Percentiles rank a stretch among this genome's conserved stretches.
Evolutionary conservation across 345 rosid species (phyloP).

Genomic region (Adansonia digitata): DNA sequence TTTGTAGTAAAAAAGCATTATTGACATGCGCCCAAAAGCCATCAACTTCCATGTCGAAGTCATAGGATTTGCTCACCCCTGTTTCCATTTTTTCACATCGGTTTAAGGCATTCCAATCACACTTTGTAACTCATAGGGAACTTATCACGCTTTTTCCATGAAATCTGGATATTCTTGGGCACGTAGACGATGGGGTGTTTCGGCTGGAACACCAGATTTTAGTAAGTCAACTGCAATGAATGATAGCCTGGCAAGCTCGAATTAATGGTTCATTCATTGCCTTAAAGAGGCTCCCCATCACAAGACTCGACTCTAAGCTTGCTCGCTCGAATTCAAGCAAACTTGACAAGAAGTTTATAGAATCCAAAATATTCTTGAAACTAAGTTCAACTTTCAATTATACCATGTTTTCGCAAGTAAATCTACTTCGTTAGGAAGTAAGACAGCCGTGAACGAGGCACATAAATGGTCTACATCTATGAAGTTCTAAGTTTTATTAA

Average conservation of each 20-base stretch:
- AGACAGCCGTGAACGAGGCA: neutral
- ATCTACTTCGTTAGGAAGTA: neutral
- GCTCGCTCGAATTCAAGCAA: neutral
- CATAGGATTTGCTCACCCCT: conserved; percentile 24
- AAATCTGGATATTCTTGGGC: conserved; percentile 47
- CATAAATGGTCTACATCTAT: neutral
- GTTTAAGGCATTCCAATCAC: conserved; percentile 50
- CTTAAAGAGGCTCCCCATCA: no score
- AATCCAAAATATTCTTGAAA: neutral
- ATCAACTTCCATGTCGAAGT: conserved; percentile 43
- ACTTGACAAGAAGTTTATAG: neutral
- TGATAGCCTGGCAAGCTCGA: conserved; percentile 36
- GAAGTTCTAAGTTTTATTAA: neutral
- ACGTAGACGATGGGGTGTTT: conserved; percentile 31
- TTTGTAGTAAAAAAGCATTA: conserved; percentile 31
- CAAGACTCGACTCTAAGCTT: neutral
- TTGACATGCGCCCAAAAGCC: conserved; percentile 32
- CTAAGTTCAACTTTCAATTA: neutral
- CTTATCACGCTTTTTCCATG: conserved; percentile 51
- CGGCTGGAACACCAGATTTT: conserved; percentile 54
- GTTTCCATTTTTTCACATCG: conserved; percentile 35
- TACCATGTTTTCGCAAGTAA: neutral
- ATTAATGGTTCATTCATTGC: conserved; percentile 38
- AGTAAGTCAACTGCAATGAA: conserved; percentile 58
- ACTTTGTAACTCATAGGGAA: conserved; percentile 30